Evolutionary conservation across 768 basidiomycete species (phyloP), one percentile per base, ranked within the genome.

Genomic region (Phlebiopsis gigantea): DNA sequence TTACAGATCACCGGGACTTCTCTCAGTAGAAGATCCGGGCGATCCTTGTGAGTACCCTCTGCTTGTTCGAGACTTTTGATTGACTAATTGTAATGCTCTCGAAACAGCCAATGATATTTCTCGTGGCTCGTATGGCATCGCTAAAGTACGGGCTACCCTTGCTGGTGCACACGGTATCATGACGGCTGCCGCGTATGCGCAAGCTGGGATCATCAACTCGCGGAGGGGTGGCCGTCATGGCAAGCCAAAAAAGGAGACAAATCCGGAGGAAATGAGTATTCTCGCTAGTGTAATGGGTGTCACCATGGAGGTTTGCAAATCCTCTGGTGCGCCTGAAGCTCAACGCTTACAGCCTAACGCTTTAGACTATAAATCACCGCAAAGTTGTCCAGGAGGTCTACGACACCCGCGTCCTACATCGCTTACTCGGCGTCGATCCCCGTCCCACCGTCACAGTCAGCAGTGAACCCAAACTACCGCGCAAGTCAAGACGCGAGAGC

Each of bases 11-110:
- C 71, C 75, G 14, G 73, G 77, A 26, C 71, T 89, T 61, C 72
- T 99, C 46, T 88, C 85, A 4, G 89, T 99, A 26, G 97, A 98
- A 69, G 97, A 99, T 71, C 97, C 97, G 10, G 88, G 86, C 14
- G 94, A 98, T 72, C 72, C 80, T 25, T 76, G 94, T 96, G 64
- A 71, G 92, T 79, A 5, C 7, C 15, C 4, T 14, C 5, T n/a
- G 26, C 52, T 28, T 34, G 42, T 44, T 12, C 25, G 52, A 29
- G 28, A 57, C 24, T 25, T 30, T 29, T 49, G 28, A 30, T 39
- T 42, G 19, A 28, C 56, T 49, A 22, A 31, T 25, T 21, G 48
- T 39, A 25, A 26, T 24, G 41, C 26, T 5, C 28, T 17, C 31
- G 42, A 53, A 56, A 1, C 65, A 98, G 94, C 84, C 21, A 98